Evolutionary conservation across 805 yeast genomes (phyloP).

Genomic region (Clavispora santaluciae): DNA sequence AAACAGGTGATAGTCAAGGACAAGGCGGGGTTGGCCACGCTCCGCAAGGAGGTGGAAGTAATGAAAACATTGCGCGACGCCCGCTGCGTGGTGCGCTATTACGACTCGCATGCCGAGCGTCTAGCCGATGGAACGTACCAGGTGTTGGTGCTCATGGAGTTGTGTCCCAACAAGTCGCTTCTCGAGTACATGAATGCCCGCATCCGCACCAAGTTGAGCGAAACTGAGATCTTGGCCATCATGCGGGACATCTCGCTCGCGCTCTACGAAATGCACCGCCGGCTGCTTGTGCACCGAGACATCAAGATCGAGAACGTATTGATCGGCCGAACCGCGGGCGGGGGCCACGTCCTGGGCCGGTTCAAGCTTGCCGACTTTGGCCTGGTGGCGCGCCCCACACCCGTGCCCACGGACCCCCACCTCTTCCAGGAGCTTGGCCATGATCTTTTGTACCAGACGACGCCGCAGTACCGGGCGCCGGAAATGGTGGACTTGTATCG

Average conservation of each 20-base stretch:
- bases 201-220: constrained; percentile 70
- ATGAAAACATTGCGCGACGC: constrained; percentile 61
- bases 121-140: constrained; percentile 57
- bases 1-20: constrained; percentile 72
- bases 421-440: constrained; percentile 75
- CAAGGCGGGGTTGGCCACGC: constrained; percentile 58
- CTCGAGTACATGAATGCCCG: constrained; percentile 88
- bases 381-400: constrained; percentile 63
- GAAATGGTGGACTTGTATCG: constrained; percentile 91
- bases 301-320: constrained; percentile 92
- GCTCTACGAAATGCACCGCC: constrained; percentile 77
- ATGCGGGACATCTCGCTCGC: constrained; percentile 80
- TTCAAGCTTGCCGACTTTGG: constrained; percentile 95
- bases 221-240: constrained; percentile 73
- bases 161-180: constrained; percentile 81
- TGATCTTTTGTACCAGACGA: constrained; percentile 84
- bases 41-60: constrained; percentile 73
- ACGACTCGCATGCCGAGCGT: constrained; percentile 73
- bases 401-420: constrained; percentile 70
- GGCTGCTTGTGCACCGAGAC: constrained; percentile 83
- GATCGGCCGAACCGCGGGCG: constrained; percentile 42
- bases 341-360: constrained; percentile 32
- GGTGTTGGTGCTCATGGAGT: constrained; percentile 88
- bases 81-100: constrained; percentile 60
- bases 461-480: constrained; percentile 93